Percentiles rank a stretch among this genome's conserved stretches.
These are phyloP conservation scores for Akanthomyces lecanii DNA, from an alignment of 2,329 filamentous ascomycete genomes.

Conservation along the genomic window DNA sequence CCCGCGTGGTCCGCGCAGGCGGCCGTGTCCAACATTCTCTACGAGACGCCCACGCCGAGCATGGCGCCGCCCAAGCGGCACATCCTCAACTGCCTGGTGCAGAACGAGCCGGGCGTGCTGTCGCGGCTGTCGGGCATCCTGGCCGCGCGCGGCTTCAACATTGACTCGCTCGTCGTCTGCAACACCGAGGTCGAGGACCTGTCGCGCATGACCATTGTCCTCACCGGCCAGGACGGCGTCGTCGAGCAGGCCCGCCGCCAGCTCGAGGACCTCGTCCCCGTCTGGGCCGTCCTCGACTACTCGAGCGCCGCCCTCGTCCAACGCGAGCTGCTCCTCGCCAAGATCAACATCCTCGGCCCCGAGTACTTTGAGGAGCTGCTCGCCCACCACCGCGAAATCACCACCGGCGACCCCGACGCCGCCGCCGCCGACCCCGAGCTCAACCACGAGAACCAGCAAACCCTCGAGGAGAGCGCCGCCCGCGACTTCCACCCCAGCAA, in stretches of 20 bases:
- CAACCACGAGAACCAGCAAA: conserved; percentile 29
- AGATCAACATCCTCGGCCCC: conserved; percentile 92
- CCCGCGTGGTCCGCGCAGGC: conserved; percentile 86
- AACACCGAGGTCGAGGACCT: conserved; percentile 96
- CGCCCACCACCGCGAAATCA: conserved; percentile 90
- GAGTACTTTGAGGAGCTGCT: conserved; percentile 98
- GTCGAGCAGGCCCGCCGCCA: conserved; percentile 95
- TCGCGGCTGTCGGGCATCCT: conserved; percentile 95
- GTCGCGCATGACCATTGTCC: conserved; percentile 97
- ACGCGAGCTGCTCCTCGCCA: conserved; percentile 89
- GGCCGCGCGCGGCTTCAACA: conserved; percentile 96
- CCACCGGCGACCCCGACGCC: conserved; percentile 40
- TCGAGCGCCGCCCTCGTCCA: conserved; percentile 89
- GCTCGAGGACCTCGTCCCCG: conserved; percentile 92
- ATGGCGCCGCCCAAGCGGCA: conserved; percentile 84
- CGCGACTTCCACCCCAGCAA: conserved; percentile 87
- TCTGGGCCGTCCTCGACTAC: conserved; percentile 98
- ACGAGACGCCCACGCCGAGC: conserved; percentile 89
- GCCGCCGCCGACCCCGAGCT: conserved; percentile 41
- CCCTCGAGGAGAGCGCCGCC: conserved; percentile 42
- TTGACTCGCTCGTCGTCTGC: conserved; percentile 96
- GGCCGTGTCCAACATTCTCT: conserved; percentile 96
- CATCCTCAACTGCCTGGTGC: conserved; percentile 95
- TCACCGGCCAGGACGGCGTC: conserved; percentile 92
- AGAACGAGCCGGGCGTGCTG: conserved; percentile 97